Percentiles rank a stretch among this genome's conserved stretches.
phyloP scores from a whole-genome alignment of 2,329 filamentous ascomycete species.

The Colletotrichum aenigma region DNA sequence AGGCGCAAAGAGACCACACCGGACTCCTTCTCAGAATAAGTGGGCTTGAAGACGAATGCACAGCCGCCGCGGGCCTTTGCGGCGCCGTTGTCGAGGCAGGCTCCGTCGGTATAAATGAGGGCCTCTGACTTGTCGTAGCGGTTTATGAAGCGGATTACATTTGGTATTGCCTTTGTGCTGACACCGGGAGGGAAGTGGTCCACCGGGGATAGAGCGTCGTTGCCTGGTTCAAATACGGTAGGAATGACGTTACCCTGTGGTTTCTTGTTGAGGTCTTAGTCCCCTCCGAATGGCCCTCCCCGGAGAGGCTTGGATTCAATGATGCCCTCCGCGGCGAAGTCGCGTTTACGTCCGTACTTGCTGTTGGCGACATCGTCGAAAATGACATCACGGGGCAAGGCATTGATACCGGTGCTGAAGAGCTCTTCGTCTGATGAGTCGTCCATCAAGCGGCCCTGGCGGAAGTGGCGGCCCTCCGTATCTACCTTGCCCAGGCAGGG shows the following conservation, averaged over 20 bases:
- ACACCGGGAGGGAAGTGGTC: conserved; percentile 28
- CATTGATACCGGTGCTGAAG: conserved; percentile 26
- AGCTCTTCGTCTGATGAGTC: not conserved
- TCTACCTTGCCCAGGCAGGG: not conserved
- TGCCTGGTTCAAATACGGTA: conserved; percentile 29
- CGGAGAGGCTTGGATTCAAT: not conserved
- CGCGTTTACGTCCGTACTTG: conserved; percentile 26
- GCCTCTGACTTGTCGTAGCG: conserved; percentile 28
- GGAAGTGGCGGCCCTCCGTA: not conserved
- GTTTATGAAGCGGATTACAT: conserved; percentile 32
- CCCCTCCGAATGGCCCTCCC: not conserved
- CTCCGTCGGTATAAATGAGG: conserved; percentile 51
- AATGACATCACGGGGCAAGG: conserved; percentile 38
- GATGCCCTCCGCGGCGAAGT: not conserved
- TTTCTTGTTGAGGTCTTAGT: not conserved
- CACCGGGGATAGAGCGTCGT: conserved; percentile 18
- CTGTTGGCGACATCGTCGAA: conserved; percentile 41
- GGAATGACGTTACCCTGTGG: conserved; percentile 27
- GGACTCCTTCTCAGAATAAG: not conserved
- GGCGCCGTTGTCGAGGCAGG: conserved; percentile 47
- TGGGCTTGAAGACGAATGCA: conserved; percentile 34
- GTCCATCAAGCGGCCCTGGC: not conserved
- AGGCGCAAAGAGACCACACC: conserved; percentile 35
- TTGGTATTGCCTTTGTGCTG: not conserved
- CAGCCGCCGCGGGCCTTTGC: conserved; percentile 42